Evolutionary conservation across 2,329 filamentous ascomycete genomes (phyloP).

Genomic region (Aschersonia sp.): DNA sequence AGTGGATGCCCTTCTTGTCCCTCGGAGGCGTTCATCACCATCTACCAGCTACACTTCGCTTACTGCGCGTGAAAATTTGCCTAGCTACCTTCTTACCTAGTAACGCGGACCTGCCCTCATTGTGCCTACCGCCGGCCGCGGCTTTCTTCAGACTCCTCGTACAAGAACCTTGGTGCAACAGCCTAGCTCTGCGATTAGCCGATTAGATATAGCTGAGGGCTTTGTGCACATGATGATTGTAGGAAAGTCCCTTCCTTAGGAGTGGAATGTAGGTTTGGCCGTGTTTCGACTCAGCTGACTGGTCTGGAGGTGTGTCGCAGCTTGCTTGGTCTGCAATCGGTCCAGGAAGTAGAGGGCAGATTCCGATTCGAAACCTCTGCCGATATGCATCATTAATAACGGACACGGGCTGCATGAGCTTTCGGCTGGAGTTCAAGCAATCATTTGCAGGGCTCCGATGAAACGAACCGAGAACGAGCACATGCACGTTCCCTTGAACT

Average conservation of each 20-base stretch:
- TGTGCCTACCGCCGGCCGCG: too few relatives aligned
- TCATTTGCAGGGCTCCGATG: slow-evolving; percentile 6
- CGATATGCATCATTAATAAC: slow-evolving; percentile 10
- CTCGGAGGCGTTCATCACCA: too few relatives aligned
- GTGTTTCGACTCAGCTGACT: background rate
- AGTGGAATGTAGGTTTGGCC: slow-evolving; percentile 10
- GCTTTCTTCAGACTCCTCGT: too few relatives aligned
- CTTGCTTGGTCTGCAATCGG: slow-evolving; percentile 2
- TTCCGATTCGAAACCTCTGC: slow-evolving; percentile 9
- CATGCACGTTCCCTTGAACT: slow-evolving; percentile 10
- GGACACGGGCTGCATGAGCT: slow-evolving; percentile 11
- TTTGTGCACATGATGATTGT: too few relatives aligned
- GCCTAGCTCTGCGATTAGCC: too few relatives aligned
- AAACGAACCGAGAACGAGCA: slow-evolving; percentile 11
- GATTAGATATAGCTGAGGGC: too few relatives aligned
- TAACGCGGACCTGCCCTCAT: too few relatives aligned
- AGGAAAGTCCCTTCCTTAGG: slow-evolving; percentile 10
- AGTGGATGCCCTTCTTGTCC: too few relatives aligned
- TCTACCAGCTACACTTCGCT: too few relatives aligned
- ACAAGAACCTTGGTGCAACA: too few relatives aligned
- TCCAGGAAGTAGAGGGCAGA: slow-evolving; percentile 11
- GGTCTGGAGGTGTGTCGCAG: slow-evolving; percentile 5
- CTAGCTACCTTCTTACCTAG: too few relatives aligned
- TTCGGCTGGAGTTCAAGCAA: slow-evolving; percentile 9
- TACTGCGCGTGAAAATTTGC: too few relatives aligned